Percentiles rank a stretch among this genome's conserved stretches.
phyloP scores from a whole-genome alignment of 192 early-diverging fungal genomes.

The Helicostylum pulchrum region DNA sequence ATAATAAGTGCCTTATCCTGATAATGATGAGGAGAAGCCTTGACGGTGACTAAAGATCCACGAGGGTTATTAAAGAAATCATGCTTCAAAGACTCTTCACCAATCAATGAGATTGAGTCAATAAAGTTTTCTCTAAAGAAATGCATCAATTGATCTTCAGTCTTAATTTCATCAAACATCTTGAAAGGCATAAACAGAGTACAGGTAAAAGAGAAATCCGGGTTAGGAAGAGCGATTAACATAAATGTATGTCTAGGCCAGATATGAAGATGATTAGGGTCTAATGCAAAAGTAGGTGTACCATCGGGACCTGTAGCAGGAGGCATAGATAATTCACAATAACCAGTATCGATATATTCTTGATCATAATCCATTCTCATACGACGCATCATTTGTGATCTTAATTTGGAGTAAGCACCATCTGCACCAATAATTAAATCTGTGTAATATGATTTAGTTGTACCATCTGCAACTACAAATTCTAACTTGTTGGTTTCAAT shows the following conservation, averaged over 20 bases:
- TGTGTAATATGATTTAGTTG: slow-evolving; percentile 39
- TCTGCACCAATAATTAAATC: slow-evolving; percentile 90
- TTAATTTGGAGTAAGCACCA: slow-evolving; percentile 78
- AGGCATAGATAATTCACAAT: slow-evolving; percentile 89
- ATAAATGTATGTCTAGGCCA: slow-evolving; percentile 96
- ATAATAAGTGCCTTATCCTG: slow-evolving; percentile 72
- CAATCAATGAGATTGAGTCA: slow-evolving; percentile 78
- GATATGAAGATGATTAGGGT: slow-evolving; percentile 92
- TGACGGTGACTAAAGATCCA: slow-evolving; percentile 80
- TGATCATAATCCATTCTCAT: slow-evolving; percentile 81
- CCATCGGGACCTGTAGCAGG: slow-evolving; percentile 55
- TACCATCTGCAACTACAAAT: slow-evolving; percentile 23
- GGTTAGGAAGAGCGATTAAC: slow-evolving; percentile 97
- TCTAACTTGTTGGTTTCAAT: slow-evolving; percentile 63
- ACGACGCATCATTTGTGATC: slow-evolving; percentile 78
- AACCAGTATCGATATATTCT: slow-evolving; percentile 87
- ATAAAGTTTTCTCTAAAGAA: slow-evolving; percentile 78
- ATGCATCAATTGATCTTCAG: slow-evolving; percentile 51
- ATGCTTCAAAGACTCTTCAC: slow-evolving; percentile 60
- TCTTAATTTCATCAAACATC: slow-evolving; percentile 73
- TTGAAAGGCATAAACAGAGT: slow-evolving; percentile 94
- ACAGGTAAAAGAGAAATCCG: slow-evolving; percentile 91
- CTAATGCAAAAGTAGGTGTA: slow-evolving; percentile 71
- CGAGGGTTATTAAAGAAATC: slow-evolving; percentile 85
- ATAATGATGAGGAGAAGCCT: slow-evolving; percentile 79